phyloP scores from a whole-genome alignment of 192 early-diverging fungal species.

The Coemansia sp. region DNA sequence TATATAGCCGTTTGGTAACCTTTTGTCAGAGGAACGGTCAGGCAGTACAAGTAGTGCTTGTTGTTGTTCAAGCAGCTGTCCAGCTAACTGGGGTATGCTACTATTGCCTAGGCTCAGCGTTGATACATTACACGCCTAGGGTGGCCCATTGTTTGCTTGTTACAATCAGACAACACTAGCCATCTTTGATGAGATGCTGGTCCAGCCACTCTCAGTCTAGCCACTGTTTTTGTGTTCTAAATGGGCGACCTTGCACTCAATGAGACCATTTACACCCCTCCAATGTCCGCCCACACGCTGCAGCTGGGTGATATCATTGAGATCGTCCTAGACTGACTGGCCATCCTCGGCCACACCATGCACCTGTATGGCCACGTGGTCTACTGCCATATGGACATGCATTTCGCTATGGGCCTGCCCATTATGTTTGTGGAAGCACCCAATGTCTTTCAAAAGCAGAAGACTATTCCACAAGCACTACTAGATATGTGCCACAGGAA shows the following conservation, averaged over 20 bases:
- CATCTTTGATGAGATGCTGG: not conserved
- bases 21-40: too few relatives aligned
- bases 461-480: constrained; percentile 53
- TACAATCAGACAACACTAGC: not conserved
- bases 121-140: too few relatives aligned
- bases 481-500: constrained; percentile 61
- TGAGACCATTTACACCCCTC: constrained; percentile 53
- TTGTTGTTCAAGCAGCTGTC: too few relatives aligned
- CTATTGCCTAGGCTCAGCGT: too few relatives aligned
- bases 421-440: constrained; percentile 72
- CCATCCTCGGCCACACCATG: constrained; percentile 73
- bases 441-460: constrained; percentile 50
- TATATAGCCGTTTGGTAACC: too few relatives aligned
- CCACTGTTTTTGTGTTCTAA: not conserved
- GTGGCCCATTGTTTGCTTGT: too few relatives aligned
- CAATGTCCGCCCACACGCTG: constrained; percentile 44
- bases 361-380: constrained; percentile 82
- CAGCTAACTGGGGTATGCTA: too few relatives aligned
- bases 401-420: constrained; percentile 69
- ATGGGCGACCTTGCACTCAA: not conserved
- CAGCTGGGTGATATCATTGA: constrained; percentile 53
- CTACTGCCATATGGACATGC: constrained; percentile 69
- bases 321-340: constrained; percentile 61
- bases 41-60: too few relatives aligned
- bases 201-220: not conserved